Conservation (phyloP, 75 land plant species). For the Sequoia sempervirens region DNA sequence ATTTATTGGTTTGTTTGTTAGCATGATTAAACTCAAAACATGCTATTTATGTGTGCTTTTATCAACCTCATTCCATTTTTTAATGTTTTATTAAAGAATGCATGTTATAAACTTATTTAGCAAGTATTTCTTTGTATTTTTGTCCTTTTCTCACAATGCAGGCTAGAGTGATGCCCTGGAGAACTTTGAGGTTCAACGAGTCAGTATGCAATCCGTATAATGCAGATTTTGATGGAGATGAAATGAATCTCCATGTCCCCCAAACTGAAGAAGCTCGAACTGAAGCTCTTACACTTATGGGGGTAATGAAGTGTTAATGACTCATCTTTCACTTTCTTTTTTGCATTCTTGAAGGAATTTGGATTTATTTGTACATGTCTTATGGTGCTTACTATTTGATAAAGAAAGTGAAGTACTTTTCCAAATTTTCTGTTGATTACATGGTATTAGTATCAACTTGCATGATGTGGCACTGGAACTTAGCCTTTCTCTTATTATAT, state of each 20-base stretch:
- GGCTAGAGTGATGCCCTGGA: conserved; percentile 97
- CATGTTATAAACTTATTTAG: background rate
- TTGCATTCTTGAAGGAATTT: background rate
- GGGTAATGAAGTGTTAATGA: conserved; percentile 44
- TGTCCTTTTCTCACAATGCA: conserved; percentile 23
- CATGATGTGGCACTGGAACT: background rate
- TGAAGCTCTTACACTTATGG: conserved; percentile 94
- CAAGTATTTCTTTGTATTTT: background rate
- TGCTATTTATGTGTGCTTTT: background rate
- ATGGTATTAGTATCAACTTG: background rate
- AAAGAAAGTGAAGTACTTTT: background rate
- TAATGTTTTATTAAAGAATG: background rate
- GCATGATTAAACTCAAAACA: background rate
- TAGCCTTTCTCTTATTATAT: background rate
- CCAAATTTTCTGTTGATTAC: background rate
- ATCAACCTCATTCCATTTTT: background rate
- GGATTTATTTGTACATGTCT: background rate
- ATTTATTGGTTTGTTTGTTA: background rate
- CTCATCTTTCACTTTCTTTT: background rate
- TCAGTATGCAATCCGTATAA: conserved; percentile 99
- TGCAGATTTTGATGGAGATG: conserved; percentile 99
- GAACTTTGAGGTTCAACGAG: conserved; percentile 94
- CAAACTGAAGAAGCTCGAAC: conserved; percentile 99
- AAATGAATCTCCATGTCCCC: conserved; percentile 98
- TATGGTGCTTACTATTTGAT: background rate